Evolutionary conservation across 1,139 yeast species (phyloP).

Genomic region (Debaryomyces sp.): DNA sequence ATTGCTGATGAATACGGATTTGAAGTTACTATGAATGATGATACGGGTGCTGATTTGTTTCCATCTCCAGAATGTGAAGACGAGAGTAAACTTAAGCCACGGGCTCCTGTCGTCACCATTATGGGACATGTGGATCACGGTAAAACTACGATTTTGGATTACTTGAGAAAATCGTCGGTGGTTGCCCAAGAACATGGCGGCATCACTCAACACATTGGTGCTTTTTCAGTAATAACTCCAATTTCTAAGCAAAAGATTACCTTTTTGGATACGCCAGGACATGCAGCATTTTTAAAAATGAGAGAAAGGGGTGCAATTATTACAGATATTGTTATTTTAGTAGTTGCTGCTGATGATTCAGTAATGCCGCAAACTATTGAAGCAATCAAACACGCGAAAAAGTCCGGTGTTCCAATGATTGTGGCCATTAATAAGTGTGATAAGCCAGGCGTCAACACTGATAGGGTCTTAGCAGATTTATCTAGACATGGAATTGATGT

Average conservation of each 20-base stretch:
- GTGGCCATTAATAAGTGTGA: conserved; percentile 95
- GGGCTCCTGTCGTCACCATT: conserved; percentile 95
- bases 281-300: conserved; percentile 95
- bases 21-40: conserved; percentile 61
- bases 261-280: conserved; percentile 97
- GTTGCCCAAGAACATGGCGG: conserved; percentile 93
- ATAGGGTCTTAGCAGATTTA: conserved; percentile 75
- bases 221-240: conserved; percentile 84
- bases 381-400: conserved; percentile 90
- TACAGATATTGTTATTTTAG: conserved; percentile 89
- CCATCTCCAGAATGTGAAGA: conserved; percentile 43
- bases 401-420: conserved; percentile 80
- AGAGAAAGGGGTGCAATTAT: conserved; percentile 94
- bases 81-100: conserved; percentile 50
- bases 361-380: conserved; percentile 98
- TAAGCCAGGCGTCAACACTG: conserved; percentile 70
- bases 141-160: conserved; percentile 89
- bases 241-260: conserved; percentile 76
- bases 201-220: conserved; percentile 97
- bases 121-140: conserved; percentile 99
- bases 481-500: conserved; percentile 79
- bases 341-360: conserved; percentile 98
- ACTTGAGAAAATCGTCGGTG: conserved; percentile 78
- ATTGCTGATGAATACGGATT: conserved; percentile 90
- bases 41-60: conserved; percentile 65